Evolutionary conservation across 192 early-diverging fungal species (phyloP).

Genomic region (Coemansia sp.): DNA sequence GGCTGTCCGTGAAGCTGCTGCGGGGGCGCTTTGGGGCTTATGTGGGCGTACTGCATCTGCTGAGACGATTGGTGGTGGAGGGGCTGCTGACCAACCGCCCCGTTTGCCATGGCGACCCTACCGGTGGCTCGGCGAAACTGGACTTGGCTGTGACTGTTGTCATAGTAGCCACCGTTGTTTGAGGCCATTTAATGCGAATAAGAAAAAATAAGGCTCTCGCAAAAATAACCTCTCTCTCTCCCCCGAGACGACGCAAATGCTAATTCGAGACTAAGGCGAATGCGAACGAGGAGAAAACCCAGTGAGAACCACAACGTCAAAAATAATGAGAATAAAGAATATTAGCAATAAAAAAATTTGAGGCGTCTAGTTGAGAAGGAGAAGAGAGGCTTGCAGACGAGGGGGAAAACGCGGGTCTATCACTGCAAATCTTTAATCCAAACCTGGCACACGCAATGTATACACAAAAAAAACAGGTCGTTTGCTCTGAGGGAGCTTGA

Average conservation of each 20-base stretch:
- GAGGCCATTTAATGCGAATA: constrained; percentile 11
- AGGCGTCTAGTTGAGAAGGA: neutral
- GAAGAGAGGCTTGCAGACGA: neutral
- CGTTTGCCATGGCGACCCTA: constrained; percentile 21
- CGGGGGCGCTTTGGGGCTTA: neutral
- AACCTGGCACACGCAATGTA: neutral
- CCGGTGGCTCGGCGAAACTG: constrained; percentile 41
- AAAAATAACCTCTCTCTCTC: neutral
- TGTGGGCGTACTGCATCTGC: constrained; percentile 13
- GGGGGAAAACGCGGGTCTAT: constrained; percentile 1
- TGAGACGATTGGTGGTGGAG: constrained; percentile 17
- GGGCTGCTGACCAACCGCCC: neutral
- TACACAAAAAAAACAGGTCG: neutral
- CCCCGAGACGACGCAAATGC: neutral
- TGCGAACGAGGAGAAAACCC: neutral
- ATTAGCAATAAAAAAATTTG: constrained; percentile 8
- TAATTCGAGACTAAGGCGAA: neutral
- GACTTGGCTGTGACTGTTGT: constrained; percentile 14
- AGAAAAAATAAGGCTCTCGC: neutral
- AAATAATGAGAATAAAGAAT: neutral
- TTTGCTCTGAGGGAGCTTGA: neutral
- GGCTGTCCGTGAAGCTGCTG: neutral
- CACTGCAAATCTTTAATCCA: neutral
- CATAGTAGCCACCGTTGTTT: constrained; percentile 22
- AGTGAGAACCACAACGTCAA: neutral